Evolutionary conservation across 176 grass and related monocot species (phyloP).

Genomic region (Carex parvula): DNA sequence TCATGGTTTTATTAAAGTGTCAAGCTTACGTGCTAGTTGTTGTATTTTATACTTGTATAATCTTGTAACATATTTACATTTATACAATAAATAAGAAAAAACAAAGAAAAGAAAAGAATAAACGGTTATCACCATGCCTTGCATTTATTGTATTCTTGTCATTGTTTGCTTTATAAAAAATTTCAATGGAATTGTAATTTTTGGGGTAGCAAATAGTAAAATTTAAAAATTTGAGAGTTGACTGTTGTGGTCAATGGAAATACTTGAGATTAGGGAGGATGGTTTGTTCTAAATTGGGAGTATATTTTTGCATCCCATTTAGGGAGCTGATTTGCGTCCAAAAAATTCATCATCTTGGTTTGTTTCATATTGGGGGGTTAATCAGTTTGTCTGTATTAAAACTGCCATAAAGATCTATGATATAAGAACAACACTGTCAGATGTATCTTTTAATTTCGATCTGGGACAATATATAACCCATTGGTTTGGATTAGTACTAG

Average conservation of each 20-base stretch:
- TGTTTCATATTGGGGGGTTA: not conserved
- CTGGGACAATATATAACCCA: not conserved
- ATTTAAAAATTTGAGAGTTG: not conserved
- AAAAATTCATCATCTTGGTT: not conserved
- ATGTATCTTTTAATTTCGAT: not conserved
- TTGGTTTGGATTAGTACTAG: not conserved
- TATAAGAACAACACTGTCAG: not conserved
- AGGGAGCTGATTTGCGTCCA: not conserved
- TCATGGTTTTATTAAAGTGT: not conserved
- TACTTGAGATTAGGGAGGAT: not conserved
- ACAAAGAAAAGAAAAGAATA: not conserved
- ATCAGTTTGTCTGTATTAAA: not conserved
- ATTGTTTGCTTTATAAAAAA: not conserved
- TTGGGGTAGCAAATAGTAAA: not conserved
- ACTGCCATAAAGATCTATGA: not conserved
- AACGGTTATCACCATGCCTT: not conserved
- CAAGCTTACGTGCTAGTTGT: not conserved
- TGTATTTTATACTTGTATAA: conserved; percentile 10
- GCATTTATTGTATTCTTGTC: not conserved
- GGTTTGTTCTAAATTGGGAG: not conserved
- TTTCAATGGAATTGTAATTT: not conserved
- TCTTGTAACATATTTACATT: conserved; percentile 18
- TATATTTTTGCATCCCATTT: not conserved
- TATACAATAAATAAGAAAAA: not conserved
- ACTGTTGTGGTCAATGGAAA: not conserved